phyloP scores from a whole-genome alignment of 148 eudicot genomes.

The Spergularia marina region DNA sequence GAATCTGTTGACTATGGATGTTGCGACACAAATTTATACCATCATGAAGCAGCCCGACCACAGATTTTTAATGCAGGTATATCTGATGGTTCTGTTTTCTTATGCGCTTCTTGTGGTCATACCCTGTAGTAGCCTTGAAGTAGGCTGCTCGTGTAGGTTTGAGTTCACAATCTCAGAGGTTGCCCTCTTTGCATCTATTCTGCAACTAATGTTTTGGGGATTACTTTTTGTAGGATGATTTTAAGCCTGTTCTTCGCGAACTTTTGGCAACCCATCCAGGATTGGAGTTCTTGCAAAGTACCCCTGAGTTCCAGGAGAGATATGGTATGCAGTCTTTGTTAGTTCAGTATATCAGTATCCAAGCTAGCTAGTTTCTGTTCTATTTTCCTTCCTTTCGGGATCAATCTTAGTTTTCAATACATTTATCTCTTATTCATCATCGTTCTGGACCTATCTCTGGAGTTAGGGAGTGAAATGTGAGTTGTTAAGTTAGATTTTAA shows the following conservation, averaged over 20 bases:
- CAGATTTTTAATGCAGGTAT: constrained; percentile 68
- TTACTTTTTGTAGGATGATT: constrained; percentile 57
- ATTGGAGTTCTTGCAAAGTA: constrained; percentile 82
- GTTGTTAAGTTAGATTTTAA: background rate
- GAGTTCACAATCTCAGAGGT: background rate
- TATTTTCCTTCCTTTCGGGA: background rate
- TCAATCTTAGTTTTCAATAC: background rate
- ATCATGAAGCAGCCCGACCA: constrained; percentile 76
- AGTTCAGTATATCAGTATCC: background rate
- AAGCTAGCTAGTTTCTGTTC: background rate
- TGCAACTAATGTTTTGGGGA: too few relatives aligned
- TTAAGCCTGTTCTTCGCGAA: constrained; percentile 82
- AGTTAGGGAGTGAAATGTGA: background rate
- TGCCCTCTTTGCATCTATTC: background rate
- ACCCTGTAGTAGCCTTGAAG: background rate
- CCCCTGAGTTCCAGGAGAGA: constrained; percentile 98
- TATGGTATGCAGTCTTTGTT: constrained; percentile 46
- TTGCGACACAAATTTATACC: constrained; percentile 66
- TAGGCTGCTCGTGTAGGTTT: background rate
- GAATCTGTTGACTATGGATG: constrained; percentile 79
- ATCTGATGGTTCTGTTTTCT: background rate
- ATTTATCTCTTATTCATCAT: background rate
- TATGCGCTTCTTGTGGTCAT: background rate
- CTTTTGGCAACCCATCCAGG: constrained; percentile 96
- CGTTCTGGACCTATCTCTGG: background rate